phyloP scores from a whole-genome alignment of 2,329 filamentous ascomycete species.

The Onygenales sp. region DNA sequence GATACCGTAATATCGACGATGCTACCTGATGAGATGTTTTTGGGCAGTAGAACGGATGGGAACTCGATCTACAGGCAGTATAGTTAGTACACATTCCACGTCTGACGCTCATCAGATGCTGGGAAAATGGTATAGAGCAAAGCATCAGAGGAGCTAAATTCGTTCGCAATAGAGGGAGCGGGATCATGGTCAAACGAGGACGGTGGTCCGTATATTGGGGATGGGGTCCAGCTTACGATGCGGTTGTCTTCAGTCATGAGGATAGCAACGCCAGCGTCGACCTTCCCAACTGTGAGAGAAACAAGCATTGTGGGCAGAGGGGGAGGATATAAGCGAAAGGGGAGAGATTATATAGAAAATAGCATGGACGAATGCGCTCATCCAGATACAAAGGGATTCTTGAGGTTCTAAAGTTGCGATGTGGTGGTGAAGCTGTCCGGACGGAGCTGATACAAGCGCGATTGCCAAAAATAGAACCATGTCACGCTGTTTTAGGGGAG shows the following conservation, averaged over 20 bases:
- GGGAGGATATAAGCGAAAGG: not conserved
- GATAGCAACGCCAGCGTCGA: constrained; percentile 96
- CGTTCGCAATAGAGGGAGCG: not conserved
- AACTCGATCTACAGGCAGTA: constrained; percentile 72
- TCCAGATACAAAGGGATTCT: not conserved
- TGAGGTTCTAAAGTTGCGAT: not conserved
- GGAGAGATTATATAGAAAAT: not conserved
- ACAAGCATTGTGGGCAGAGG: constrained; percentile 64
- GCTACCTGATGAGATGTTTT: constrained; percentile 88
- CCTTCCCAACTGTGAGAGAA: constrained; percentile 96
- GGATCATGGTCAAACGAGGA: not conserved
- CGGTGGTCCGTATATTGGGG: not conserved
- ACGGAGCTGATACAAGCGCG: not conserved
- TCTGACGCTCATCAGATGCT: not conserved
- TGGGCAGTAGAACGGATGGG: constrained; percentile 89
- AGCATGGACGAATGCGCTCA: not conserved
- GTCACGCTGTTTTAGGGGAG: not conserved
- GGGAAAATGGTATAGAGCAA: not conserved
- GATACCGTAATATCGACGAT: constrained; percentile 96
- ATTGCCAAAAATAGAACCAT: not conserved
- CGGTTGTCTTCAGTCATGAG: constrained; percentile 94
- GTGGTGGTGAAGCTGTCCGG: not conserved
- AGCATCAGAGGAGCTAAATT: not conserved
- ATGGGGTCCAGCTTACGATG: constrained; percentile 53
- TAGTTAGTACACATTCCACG: constrained; percentile 1